Base-by-base conservation (phyloP, 495 filamentous ascomycete species). In the Penicillium mononematosum region DNA sequence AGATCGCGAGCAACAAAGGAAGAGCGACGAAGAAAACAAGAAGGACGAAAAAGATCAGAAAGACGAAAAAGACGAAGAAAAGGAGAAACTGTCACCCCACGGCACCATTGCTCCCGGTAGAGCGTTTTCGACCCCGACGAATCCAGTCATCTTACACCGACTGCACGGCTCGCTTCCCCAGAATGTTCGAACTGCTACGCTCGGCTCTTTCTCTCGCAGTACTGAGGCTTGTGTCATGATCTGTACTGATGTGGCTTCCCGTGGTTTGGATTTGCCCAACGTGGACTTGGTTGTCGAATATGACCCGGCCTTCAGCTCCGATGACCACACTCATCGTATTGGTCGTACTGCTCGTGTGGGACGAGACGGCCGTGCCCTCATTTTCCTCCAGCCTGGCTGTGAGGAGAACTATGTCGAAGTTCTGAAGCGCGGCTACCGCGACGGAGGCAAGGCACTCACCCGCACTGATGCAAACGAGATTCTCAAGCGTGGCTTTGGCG, bases 141-240 rank as follows among this genome's bases (percentile, higher is more conserved):
- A 84, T 56, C 73, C 77, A 2, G 83, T 96, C 19, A 83, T 82
- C 7, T 68, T 96, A n/a, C 85, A 92, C 69, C 87, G 87, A 62
- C 88, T 98, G 27, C 95, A 98, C 71, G 94, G 94, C 39, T 96
- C 93, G n/a, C 83, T 98, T 7, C 81, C 88, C 1, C 94, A 98
- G 71, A 81, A 87, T 6, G 83, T 91, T 51, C 89, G 95, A 43
- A 94, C 91, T 2, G 78, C 89, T 3, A 96, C 94, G 0, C 83
- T 98, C 9, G 76, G 83, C 44, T 81, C 89, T 14, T 98, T 94
- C 75, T 82, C 87, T 24, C 66, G 67, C 39, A 85, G 80, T 56
- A 58, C 56, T 8, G 78, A 88, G 3, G 84, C 93, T 2, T 83
- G 85, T 0, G 83, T 98, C 19, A 82, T 98, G 52, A 81, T 98